Evolutionary conservation across 352 stramenopile genomes (phyloP).

Genomic region (Phytophthora capsici): DNA sequence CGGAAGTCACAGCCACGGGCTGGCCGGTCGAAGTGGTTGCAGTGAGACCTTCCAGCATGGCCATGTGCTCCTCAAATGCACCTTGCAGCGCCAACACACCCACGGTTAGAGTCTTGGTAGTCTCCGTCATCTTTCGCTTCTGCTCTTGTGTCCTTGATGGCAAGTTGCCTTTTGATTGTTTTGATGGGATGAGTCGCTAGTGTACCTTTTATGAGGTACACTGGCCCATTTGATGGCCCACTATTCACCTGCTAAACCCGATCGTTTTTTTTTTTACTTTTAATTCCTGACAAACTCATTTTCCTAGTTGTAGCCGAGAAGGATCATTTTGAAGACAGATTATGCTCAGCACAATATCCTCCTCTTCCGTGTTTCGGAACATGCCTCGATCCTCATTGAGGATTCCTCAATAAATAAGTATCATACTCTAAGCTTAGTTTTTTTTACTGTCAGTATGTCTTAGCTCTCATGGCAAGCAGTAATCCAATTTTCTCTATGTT

Average conservation of each 20-base stretch:
- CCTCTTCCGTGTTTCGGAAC: too few relatives aligned
- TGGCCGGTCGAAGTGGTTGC: constrained; percentile 27
- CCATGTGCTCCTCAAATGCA: constrained; percentile 92
- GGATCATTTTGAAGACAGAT: too few relatives aligned
- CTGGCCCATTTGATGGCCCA: constrained; percentile 19
- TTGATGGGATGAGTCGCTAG: background rate
- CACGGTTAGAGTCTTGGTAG: constrained; percentile 54
- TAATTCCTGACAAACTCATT: too few relatives aligned
- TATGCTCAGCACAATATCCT: too few relatives aligned
- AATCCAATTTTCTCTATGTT: too few relatives aligned
- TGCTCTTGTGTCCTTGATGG: background rate
- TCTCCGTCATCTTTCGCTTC: constrained; percentile 14
- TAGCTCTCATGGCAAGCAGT: too few relatives aligned
- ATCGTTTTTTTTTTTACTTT: background rate
- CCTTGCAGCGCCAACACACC: constrained; percentile 92
- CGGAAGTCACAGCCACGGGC: constrained; percentile 47
- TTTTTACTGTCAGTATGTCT: too few relatives aligned
- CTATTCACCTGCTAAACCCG: background rate
- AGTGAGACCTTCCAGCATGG: constrained; percentile 72
- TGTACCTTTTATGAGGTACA: background rate
- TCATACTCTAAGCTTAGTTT: too few relatives aligned
- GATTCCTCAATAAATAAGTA: too few relatives aligned
- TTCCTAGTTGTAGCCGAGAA: too few relatives aligned
- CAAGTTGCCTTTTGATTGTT: constrained; percentile 11
- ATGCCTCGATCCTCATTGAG: too few relatives aligned